Evolutionary conservation across 805 yeast species (phyloP).

Genomic region (Teunomyces cretensis): DNA sequence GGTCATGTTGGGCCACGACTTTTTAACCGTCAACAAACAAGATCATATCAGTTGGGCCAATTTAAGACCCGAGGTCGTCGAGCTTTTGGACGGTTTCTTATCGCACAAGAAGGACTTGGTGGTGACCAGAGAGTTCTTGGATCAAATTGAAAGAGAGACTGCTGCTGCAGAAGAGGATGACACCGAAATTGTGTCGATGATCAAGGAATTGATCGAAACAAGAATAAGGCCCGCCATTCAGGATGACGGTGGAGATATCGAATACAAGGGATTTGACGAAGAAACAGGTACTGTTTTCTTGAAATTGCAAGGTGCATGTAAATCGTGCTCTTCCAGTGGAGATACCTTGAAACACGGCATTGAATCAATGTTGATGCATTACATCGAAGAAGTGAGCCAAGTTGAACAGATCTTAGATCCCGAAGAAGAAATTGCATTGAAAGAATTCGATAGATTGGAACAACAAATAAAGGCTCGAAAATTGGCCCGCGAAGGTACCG

Average conservation of each 20-base stretch:
- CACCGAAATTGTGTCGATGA: constrained; percentile 78
- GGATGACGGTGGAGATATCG: constrained; percentile 98
- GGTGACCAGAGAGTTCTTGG: constrained; percentile 40
- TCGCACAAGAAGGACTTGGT: constrained; percentile 39
- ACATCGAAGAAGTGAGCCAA: constrained; percentile 90
- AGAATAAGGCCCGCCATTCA: constrained; percentile 96
- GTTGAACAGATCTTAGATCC: constrained; percentile 84
- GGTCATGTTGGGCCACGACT: constrained; percentile 71
- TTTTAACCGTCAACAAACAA: constrained; percentile 69
- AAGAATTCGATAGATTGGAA: constrained; percentile 85
- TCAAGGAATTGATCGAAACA: constrained; percentile 88
- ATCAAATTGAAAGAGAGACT: constrained; percentile 38
- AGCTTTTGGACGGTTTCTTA: constrained; percentile 53
- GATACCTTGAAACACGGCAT: constrained; percentile 94
- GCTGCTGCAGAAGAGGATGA: constrained; percentile 52
- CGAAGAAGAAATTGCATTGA: constrained; percentile 72
- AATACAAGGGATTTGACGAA: constrained; percentile 81
- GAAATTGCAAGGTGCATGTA: constrained; percentile 93
- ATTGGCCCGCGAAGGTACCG: constrained; percentile 12
- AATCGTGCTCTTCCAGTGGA: constrained; percentile 86
- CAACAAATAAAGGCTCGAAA: constrained; percentile 31
- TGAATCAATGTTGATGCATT: constrained; percentile 95
- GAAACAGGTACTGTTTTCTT: constrained; percentile 85
- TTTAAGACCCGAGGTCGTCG: constrained; percentile 58
- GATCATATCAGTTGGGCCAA: constrained; percentile 60